Evolutionary conservation across 2,329 filamentous ascomycete genomes (phyloP).

Genomic region (Plenodomus lindquistii): DNA sequence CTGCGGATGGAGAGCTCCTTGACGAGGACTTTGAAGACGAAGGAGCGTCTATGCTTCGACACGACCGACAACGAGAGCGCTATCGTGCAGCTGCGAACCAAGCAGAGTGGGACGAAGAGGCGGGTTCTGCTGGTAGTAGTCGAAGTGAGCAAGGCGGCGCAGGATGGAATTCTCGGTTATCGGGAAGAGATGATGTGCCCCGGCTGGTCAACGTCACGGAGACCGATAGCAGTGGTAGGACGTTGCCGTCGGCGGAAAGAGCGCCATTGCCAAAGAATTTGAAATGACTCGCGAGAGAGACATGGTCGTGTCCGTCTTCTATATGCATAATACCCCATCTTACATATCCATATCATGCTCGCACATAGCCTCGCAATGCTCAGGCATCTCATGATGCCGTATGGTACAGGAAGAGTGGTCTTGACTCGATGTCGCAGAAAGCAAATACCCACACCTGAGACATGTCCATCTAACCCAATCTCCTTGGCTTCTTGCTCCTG

Average conservation of each 20-base stretch:
- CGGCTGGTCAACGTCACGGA: constrained; percentile 44
- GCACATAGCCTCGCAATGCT: constrained; percentile 11
- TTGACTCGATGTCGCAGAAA: neutral
- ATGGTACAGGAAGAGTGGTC: constrained; percentile 19
- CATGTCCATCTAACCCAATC: constrained; percentile 62
- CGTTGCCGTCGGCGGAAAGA: constrained; percentile 50
- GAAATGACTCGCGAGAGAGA: constrained; percentile 29
- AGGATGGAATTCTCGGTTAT: constrained; percentile 36
- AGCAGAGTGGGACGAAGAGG: constrained; percentile 33
- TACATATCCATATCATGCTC: neutral
- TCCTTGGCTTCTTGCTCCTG: constrained; percentile 80
- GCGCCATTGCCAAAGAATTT: constrained; percentile 48
- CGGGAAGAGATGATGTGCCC: constrained; percentile 36
- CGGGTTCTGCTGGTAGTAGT: constrained; percentile 33
- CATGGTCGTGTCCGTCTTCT: neutral
- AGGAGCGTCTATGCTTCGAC: constrained; percentile 62
- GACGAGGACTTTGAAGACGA: constrained; percentile 60
- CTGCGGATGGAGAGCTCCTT: constrained; percentile 70
- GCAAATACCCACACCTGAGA: neutral
- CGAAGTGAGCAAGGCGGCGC: constrained; percentile 39
- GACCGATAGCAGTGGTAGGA: constrained; percentile 48
- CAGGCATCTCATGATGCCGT: constrained; percentile 24
- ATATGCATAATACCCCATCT: neutral
- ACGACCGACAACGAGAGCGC: constrained; percentile 37
- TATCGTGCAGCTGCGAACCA: constrained; percentile 32